Evolutionary conservation across 2,329 filamentous ascomycete species (phyloP).

Genomic region (Microcera coccophila): DNA sequence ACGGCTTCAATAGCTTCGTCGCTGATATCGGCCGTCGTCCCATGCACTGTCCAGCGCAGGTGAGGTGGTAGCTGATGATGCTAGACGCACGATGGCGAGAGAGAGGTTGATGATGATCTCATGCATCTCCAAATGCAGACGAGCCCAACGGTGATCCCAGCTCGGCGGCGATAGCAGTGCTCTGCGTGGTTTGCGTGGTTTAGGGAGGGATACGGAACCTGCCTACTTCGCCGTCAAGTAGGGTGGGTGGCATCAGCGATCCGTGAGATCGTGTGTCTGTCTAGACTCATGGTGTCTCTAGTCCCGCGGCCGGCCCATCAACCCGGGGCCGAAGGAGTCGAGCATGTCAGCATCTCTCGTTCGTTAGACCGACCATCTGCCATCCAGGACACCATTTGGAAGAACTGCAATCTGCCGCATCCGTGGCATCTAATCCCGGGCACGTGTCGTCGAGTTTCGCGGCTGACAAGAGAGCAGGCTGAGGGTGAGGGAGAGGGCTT

Average conservation of each 20-base stretch:
- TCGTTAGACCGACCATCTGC: too few species aligned
- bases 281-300: slow-evolving; percentile 1
- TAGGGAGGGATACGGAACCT: too few species aligned
- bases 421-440: neutral
- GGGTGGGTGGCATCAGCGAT: too few species aligned
- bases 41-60: too few species aligned
- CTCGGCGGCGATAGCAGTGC: neutral
- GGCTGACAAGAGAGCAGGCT: too few species aligned
- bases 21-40: too few species aligned
- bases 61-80: too few species aligned
- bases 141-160: neutral
- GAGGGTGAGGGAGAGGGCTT: too few species aligned
- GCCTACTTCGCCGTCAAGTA: too few species aligned
- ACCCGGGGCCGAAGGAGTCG: slow-evolving; percentile 5
- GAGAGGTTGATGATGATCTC: neutral
- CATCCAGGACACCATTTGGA: too few species aligned
- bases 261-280: slow-evolving; percentile 7
- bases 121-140: neutral
- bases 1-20: slow-evolving; percentile 3
- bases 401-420: neutral
- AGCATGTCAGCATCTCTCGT: too few species aligned
- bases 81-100: neutral
- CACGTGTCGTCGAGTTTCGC: too few species aligned
- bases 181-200: neutral
- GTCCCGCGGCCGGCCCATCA: slow-evolving; percentile 8